These are phyloP conservation scores for Boletus subparvulus DNA, from an alignment of 768 basidiomycete species.

Conservation along the genomic window DNA sequence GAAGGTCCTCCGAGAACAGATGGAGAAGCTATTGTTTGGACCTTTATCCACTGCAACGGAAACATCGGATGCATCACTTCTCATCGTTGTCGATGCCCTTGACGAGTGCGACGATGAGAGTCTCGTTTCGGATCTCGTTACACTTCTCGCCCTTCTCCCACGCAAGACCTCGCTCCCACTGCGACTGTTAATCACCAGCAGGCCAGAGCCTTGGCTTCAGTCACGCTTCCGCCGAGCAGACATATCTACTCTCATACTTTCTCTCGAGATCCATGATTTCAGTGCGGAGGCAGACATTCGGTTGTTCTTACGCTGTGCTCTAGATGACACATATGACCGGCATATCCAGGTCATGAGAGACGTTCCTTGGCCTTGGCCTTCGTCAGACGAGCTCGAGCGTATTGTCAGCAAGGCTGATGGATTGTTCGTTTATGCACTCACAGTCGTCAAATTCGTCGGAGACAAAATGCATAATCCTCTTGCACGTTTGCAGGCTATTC, in stretches of 20 bases:
- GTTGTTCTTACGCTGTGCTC: conserved; percentile 19
- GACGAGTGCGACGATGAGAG: conserved; percentile 28
- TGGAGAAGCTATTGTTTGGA: conserved; percentile 25
- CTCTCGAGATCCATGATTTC: conserved; percentile 26
- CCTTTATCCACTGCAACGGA: conserved; percentile 17
- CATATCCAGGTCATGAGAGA: conserved; percentile 19
- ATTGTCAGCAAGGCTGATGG: conserved; percentile 22
- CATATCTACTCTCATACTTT: conserved; percentile 6
- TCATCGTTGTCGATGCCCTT: conserved; percentile 26
- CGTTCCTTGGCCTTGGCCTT: conserved; percentile 26
- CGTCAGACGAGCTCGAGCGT: conserved; percentile 18
- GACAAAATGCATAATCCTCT: conserved; percentile 14
- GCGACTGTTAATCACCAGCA: conserved; percentile 29
- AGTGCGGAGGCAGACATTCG: conserved; percentile 25
- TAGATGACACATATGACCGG: conserved; percentile 15
- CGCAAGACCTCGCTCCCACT: conserved; percentile 14
- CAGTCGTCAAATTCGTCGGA: conserved; percentile 28
- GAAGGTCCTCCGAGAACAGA: conserved; percentile 31
- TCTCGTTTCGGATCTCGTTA: conserved; percentile 26
- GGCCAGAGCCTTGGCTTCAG: conserved; percentile 21
- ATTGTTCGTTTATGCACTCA: conserved; percentile 31
- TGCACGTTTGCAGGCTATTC: conserved; percentile 13
- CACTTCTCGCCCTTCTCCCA: conserved; percentile 20
- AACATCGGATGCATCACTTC: conserved; percentile 3
- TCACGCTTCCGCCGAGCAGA: conserved; percentile 16